Conservation (phyloP, 2,329 filamentous ascomycete species). For the Thyridium curvatum region DNA sequence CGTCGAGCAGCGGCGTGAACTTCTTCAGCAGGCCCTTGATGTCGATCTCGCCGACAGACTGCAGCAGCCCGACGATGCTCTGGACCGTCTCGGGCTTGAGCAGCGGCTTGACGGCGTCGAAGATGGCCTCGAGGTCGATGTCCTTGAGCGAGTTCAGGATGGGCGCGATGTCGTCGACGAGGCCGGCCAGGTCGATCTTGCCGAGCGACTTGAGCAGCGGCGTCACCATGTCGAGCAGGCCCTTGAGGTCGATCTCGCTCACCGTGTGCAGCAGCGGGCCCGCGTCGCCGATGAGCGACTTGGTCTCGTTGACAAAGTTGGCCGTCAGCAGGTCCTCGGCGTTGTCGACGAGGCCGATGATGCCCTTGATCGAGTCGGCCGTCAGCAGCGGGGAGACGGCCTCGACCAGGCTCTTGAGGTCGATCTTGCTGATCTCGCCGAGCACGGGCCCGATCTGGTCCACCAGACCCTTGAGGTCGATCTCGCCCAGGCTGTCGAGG, state of each 20-base stretch:
- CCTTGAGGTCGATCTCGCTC: slow-evolving; percentile 6
- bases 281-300: slow-evolving; percentile 28
- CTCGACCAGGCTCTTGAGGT: slow-evolving; percentile 5
- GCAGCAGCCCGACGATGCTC: slow-evolving; percentile 27
- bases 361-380: slow-evolving; percentile 18
- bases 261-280: slow-evolving; percentile 23
- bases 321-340: slow-evolving; percentile 20
- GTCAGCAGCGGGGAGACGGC: slow-evolving; percentile 8
- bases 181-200: slow-evolving; percentile 22
- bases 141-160: slow-evolving; percentile 6
- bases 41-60: neutral
- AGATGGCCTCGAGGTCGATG: slow-evolving; percentile 5
- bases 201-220: slow-evolving; percentile 27
- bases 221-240: slow-evolving; percentile 8
- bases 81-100: slow-evolving; percentile 28
- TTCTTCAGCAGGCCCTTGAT: slow-evolving; percentile 18
- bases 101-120: slow-evolving; percentile 21
- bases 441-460: slow-evolving; percentile 4
- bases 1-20: slow-evolving; percentile 13
- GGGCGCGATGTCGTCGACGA: slow-evolving; percentile 10
- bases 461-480: slow-evolving; percentile 25
- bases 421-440: slow-evolving; percentile 4
- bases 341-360: slow-evolving; percentile 22
- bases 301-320: slow-evolving; percentile 33
- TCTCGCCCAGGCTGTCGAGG: slow-evolving; percentile 24